A percentile compares a stretch with the other conserved stretches of the same genome.
Conservation (phyloP, 139 green algal species). For the Asterochloris erici region DNA sequence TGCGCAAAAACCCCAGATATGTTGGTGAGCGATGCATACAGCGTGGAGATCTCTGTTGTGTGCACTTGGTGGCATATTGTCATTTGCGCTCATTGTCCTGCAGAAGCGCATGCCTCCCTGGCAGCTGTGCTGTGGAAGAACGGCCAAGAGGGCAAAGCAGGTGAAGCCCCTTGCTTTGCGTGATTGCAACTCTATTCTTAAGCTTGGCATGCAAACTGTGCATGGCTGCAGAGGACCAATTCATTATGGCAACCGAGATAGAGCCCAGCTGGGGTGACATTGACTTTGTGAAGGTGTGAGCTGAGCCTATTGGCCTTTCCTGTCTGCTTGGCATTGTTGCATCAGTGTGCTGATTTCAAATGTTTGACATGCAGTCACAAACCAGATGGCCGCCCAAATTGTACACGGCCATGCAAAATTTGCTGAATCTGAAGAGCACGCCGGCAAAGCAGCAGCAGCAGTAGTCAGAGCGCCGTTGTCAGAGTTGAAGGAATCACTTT, state of each 20-base stretch:
- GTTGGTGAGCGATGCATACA: conserved; percentile 3
- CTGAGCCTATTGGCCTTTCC: no score
- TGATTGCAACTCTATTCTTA: no score
- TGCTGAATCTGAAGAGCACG: not conserved
- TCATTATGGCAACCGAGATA: conserved; percentile 9
- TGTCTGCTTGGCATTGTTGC: no score
- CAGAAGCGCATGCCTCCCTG: conserved; percentile 27
- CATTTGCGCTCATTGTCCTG: not conserved
- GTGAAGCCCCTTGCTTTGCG: no score
- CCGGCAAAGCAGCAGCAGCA: no score
- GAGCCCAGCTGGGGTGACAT: conserved; percentile 14
- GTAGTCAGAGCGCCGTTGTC: no score
- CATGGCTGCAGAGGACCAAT: conserved; percentile 16
- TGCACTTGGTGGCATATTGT: not conserved
- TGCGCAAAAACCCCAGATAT: conserved; percentile 23
- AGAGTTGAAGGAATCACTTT: no score
- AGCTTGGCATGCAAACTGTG: no score
- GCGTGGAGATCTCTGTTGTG: not conserved
- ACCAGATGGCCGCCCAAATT: conserved; percentile 21
- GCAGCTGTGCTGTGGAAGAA: conserved; percentile 19
- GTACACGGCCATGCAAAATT: conserved; percentile 23
- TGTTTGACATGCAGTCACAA: conserved; percentile 4
- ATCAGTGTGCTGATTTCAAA: no score
- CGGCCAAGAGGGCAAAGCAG: conserved; percentile 1
- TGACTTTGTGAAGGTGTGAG: not conserved